Evolutionary conservation across 306 rosid genomes (phyloP), one percentile per base, ranked within the genome.

Genomic region (Boehmeria nivea): DNA sequence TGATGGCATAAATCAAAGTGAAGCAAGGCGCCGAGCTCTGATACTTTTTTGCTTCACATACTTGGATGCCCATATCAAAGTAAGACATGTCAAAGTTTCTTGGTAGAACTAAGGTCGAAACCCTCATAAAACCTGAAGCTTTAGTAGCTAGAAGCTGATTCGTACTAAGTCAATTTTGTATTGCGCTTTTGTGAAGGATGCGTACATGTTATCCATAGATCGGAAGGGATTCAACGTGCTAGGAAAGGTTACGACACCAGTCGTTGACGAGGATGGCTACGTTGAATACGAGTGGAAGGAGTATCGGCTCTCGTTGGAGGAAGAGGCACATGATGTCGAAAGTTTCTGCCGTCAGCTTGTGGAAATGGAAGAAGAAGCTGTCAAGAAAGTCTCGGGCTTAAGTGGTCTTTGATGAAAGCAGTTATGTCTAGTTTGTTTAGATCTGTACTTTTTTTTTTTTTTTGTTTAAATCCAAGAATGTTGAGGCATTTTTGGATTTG

Each of bases 1-100:
- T 60, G 97, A 89, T 28, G 95, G 97, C 43, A 89, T 89, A 33
- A 89, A 89, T 69, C 87, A 67, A 78, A 86, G 78, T 16, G 74
- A 63, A 16, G 77, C 81, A n/a, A 83, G 97, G 64, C 94, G 95
- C 16, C 78, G 78, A 67, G 97, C 81, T n/a, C 85, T 89, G 27
- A 44, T 72, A 70, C 86, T 89, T 18, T 83, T 89, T 57, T 89
- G 97, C 64, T 65, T 75, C 61, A 73, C 72, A 13, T 45, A 79
- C 75, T 79, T 71, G 78, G 60, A 89, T 45, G 74, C 81, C 37
- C 68, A 69, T 71, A 78, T 83, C 4, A 86, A 84, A 83, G 95
- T 81, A 77, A 66, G 65, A 11, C 19, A 9, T 4, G 43, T 20
- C 43, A 54, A 19, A 36, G 31, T 42, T 31, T 31, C 9, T 31